phyloP scores from a whole-genome alignment of 2,329 filamentous ascomycete species.

The Stagonosporopsis cucurbitacearum region DNA sequence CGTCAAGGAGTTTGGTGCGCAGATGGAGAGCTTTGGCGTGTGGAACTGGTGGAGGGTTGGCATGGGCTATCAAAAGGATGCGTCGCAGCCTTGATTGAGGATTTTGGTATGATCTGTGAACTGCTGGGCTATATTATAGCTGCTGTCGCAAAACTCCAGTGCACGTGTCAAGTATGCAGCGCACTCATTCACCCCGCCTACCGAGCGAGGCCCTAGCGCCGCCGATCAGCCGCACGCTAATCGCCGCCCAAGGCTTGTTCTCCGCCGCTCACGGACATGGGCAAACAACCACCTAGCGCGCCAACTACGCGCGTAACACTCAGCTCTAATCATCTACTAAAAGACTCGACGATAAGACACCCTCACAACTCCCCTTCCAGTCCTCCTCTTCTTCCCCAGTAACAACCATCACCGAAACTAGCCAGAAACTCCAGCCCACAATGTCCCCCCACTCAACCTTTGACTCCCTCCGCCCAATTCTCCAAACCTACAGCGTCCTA shows the following conservation, averaged over 20 bases:
- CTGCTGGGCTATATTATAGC: too few species aligned
- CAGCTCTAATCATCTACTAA: too few species aligned
- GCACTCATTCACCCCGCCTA: background rate
- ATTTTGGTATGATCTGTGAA: too few species aligned
- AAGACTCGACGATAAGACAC: too few species aligned
- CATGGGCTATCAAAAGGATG: constrained; percentile 62
- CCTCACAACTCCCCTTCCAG: too few species aligned
- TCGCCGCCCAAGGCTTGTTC: background rate
- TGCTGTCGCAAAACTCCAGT: too few species aligned
- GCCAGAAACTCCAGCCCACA: background rate
- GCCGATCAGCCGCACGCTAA: constrained; percentile 4
- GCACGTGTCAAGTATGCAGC: too few species aligned
- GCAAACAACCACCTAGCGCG: background rate
- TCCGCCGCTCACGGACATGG: background rate
- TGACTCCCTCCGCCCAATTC: constrained; percentile 15
- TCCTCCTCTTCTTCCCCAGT: too few species aligned
- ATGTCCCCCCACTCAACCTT: background rate
- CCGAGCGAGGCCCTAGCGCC: background rate
- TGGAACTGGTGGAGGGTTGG: constrained; percentile 70
- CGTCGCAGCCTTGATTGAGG: constrained; percentile 21
- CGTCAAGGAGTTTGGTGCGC: constrained; percentile 67
- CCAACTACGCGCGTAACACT: background rate
- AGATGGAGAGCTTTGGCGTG: constrained; percentile 67
- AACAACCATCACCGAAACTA: too few species aligned
- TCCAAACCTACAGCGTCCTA: constrained; percentile 31